Conservation (phyloP, 495 filamentous ascomycete species). For the Cudoniella acicularis region DNA sequence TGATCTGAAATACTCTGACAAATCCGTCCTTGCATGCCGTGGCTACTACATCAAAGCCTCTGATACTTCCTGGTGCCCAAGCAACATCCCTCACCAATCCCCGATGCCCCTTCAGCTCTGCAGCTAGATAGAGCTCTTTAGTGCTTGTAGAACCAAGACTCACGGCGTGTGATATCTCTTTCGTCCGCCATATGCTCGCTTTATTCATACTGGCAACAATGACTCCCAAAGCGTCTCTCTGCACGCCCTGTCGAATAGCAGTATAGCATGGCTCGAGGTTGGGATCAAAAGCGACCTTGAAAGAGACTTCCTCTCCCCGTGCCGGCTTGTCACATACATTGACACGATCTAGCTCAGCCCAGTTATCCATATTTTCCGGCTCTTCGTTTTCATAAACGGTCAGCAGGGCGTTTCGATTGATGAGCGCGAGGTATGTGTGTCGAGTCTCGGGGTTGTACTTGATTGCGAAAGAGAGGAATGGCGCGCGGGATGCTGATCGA, state of each 20-base stretch:
- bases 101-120: slow-evolving; percentile 64
- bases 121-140: slow-evolving; percentile 72
- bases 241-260: slow-evolving; percentile 70
- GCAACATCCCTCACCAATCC: slow-evolving; percentile 84
- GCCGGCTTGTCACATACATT: slow-evolving; percentile 55
- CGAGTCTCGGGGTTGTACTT: slow-evolving; percentile 63
- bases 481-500: slow-evolving; percentile 50
- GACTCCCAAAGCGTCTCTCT: slow-evolving; percentile 66
- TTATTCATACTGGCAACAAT: slow-evolving; percentile 80
- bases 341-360: slow-evolving; percentile 67
- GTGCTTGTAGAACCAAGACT: slow-evolving; percentile 41
- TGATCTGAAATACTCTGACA: slow-evolving; percentile 79
- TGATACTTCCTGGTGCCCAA: slow-evolving; percentile 85
- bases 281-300: slow-evolving; percentile 80
- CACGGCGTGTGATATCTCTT: slow-evolving; percentile 52
- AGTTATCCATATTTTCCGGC: slow-evolving; percentile 75
- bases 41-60: slow-evolving; percentile 86
- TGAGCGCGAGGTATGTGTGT: slow-evolving; percentile 76
- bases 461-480: slow-evolving; percentile 76
- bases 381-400: slow-evolving; percentile 82
- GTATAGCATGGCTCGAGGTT: slow-evolving; percentile 75
- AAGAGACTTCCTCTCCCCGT: slow-evolving; percentile 79
- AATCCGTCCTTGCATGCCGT: slow-evolving; percentile 89
- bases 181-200: slow-evolving; percentile 75
- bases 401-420: slow-evolving; percentile 75